These are phyloP conservation scores for Nicotiana benthamiana DNA, from an alignment of 257 asterid species.

Conservation along the genomic window DNA sequence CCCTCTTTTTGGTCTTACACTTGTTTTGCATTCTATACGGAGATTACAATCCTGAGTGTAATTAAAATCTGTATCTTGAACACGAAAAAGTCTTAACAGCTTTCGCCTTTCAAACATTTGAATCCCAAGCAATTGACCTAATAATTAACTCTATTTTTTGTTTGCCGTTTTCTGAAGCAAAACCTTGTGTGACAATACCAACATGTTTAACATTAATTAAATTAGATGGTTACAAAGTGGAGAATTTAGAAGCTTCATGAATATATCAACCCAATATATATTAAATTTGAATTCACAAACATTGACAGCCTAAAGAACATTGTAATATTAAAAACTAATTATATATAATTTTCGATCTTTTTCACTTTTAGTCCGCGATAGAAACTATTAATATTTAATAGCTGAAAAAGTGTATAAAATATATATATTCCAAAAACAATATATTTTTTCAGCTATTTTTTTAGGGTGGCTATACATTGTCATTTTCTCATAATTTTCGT, in stretches of 20 bases:
- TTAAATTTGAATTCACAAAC: too few relatives aligned
- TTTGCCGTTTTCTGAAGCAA: constrained; percentile 3
- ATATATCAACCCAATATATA: neutral
- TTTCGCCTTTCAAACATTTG: neutral
- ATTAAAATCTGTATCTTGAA: neutral
- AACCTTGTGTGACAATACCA: neutral
- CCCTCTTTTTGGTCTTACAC: neutral
- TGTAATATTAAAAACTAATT: too few relatives aligned
- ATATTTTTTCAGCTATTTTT: too few relatives aligned
- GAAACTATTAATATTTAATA: too few relatives aligned
- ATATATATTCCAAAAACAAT: too few relatives aligned
- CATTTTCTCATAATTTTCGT: too few relatives aligned
- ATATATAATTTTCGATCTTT: too few relatives aligned
- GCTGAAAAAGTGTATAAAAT: too few relatives aligned
- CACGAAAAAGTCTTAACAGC: neutral
- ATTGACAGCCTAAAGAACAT: too few relatives aligned
- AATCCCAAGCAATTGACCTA: constrained; percentile 1
- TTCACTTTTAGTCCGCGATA: too few relatives aligned
- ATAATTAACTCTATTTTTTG: neutral
- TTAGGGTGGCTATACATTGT: too few relatives aligned
- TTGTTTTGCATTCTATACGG: neutral
- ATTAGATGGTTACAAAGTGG: neutral
- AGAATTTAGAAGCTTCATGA: neutral
- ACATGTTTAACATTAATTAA: constrained; percentile 1
- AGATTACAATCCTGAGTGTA: neutral